Percentiles rank a stretch among this genome's conserved stretches.
phyloP scores from a whole-genome alignment of 768 basidiomycete genomes.

The Lentinula boryana region DNA sequence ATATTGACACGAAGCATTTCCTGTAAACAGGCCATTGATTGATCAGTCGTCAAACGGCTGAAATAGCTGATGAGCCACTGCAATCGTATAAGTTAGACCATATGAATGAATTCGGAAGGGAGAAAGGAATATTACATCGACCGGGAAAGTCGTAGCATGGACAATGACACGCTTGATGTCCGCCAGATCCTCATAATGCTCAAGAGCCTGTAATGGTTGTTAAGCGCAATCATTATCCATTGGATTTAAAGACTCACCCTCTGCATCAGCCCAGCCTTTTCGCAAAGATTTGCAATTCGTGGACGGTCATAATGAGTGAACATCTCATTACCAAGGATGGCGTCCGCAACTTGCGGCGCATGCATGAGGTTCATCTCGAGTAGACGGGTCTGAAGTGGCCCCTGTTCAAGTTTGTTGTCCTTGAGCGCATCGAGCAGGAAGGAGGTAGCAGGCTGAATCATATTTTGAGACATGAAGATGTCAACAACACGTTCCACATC shows the following conservation, averaged over 20 bases:
- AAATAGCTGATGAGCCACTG: conserved; percentile 98
- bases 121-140: conserved; percentile 54
- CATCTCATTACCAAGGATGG: conserved; percentile 98
- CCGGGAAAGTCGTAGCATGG: conserved; percentile 76
- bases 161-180: conserved; percentile 99
- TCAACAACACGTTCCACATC: conserved; percentile 96
- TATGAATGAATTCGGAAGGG: neutral
- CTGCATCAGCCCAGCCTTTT: conserved; percentile 95
- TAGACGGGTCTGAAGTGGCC: conserved; percentile 89
- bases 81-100: neutral
- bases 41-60: conserved; percentile 93
- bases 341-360: conserved; percentile 98
- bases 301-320: conserved; percentile 95
- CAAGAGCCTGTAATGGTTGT: conserved; percentile 68
- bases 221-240: conserved; percentile 5
- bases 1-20: conserved; percentile 98
- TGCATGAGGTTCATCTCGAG: conserved; percentile 97
- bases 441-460: conserved; percentile 98
- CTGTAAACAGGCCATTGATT: conserved; percentile 92
- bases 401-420: conserved; percentile 97
- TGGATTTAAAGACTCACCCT: conserved; percentile 46
- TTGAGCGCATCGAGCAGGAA: conserved; percentile 97
- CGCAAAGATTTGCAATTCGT: conserved; percentile 94
- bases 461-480: conserved; percentile 99
- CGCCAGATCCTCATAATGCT: conserved; percentile 96